Evolutionary conservation across 75 land plant genomes (phyloP).

Genomic region (Isoetes taiwanensis): DNA sequence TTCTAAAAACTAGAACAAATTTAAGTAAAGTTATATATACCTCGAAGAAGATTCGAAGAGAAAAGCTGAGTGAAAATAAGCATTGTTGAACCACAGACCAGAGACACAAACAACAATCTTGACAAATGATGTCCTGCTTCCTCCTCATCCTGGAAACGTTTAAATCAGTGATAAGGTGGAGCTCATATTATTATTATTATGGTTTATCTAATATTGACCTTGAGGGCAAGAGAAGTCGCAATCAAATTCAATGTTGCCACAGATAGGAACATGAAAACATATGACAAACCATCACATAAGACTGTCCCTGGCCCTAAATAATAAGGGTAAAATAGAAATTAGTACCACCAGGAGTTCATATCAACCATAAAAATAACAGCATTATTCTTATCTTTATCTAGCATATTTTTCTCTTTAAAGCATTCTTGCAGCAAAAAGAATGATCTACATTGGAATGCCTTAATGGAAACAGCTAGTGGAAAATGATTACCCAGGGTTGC

Average conservation of each 20-base stretch:
- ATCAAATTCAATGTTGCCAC: conserved; percentile 5
- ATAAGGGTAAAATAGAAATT: too few species aligned
- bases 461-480: neutral
- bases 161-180: too few species aligned
- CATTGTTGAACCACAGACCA: conserved; percentile 60
- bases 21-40: conserved; percentile 32
- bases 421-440: too few species aligned
- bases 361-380: too few species aligned
- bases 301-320: conserved; percentile 3
- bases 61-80: conserved; percentile 40
- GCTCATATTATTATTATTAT: too few species aligned
- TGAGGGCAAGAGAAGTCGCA: conserved; percentile 1
- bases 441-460: too few species aligned
- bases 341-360: too few species aligned
- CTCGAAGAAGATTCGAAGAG: conserved; percentile 41
- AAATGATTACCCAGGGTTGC: conserved; percentile 63
- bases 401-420: too few species aligned
- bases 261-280: conserved; percentile 3
- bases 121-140: conserved; percentile 74
- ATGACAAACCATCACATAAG: neutral
- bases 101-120: conserved; percentile 63
- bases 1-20: neutral
- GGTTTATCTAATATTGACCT: too few species aligned
- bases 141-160: conserved; percentile 69
- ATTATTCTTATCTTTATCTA: too few species aligned